Conservation (phyloP, 2,329 filamentous ascomycete species). For the Graphilbum ipis-grandicollis region DNA sequence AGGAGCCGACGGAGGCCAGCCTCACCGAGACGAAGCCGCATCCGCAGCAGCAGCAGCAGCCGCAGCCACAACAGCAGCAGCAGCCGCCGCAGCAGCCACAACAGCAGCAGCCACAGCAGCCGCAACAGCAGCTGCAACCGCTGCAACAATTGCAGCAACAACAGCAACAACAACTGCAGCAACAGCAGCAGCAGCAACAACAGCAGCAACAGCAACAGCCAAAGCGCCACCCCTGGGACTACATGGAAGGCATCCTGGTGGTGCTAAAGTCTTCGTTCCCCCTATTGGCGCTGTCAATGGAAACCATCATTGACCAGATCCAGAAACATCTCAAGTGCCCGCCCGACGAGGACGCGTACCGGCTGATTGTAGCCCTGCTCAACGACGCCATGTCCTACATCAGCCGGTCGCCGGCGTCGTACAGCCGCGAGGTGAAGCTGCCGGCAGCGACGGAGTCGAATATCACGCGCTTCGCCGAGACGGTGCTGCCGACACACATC, state of each 20-base stretch:
- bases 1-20: not conserved
- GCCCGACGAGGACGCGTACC: conserved; percentile 92
- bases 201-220: not conserved
- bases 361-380: conserved; percentile 88
- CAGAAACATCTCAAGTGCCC: conserved; percentile 99
- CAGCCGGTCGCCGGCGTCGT: conserved; percentile 68
- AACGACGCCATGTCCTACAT: conserved; percentile 93
- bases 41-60: no score
- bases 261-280: conserved; percentile 95
- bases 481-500: conserved; percentile 85
- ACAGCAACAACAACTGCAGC: not conserved
- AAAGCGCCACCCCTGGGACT: conserved; percentile 67
- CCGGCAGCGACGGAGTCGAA: conserved; percentile 85
- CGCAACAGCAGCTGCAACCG: conserved; percentile 24
- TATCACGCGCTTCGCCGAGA: conserved; percentile 91
- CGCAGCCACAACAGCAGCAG: not conserved
- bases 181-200: no score
- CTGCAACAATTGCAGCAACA: conserved; percentile 14
- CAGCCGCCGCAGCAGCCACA: not conserved
- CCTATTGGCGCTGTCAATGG: conserved; percentile 89
- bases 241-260: conserved; percentile 88
- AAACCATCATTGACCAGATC: conserved; percentile 98
- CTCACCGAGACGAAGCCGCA: no score
- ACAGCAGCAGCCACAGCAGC: not conserved
- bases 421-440: conserved; percentile 80